Evolutionary conservation across 192 early-diverging fungal genomes (phyloP).

Genomic region (Coemansia asiatica): DNA sequence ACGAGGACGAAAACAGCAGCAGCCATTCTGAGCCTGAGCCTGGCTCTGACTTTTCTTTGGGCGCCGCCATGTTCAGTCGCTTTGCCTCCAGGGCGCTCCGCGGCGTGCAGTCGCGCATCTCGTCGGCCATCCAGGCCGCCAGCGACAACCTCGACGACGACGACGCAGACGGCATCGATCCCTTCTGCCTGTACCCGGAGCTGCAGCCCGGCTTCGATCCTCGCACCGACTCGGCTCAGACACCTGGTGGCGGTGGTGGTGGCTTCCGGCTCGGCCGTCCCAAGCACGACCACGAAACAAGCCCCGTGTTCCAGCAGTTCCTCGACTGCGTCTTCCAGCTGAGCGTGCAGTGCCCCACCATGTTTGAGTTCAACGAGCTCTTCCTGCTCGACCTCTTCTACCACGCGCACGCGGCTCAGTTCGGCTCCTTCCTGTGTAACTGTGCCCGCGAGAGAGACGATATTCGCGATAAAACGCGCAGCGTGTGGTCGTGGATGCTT

Average conservation of each 20-base stretch:
- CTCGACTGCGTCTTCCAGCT: slow-evolving; percentile 96
- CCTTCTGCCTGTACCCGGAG: slow-evolving; percentile 36
- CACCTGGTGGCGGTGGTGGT: slow-evolving; percentile 8
- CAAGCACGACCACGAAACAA: slow-evolving; percentile 74
- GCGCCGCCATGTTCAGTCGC: slow-evolving; percentile 47
- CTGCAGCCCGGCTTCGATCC: slow-evolving; percentile 39
- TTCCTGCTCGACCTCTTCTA: slow-evolving; percentile 80
- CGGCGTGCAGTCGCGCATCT: slow-evolving; percentile 47
- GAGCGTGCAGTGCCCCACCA: slow-evolving; percentile 79
- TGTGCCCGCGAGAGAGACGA: slow-evolving; percentile 72
- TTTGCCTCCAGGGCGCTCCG: slow-evolving; percentile 42
- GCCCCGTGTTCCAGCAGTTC: slow-evolving; percentile 97
- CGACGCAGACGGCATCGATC: slow-evolving; percentile 34
- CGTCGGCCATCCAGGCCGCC: slow-evolving; percentile 47
- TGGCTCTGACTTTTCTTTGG: too few relatives aligned
- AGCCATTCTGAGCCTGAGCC: neutral
- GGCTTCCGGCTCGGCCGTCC: slow-evolving; percentile 40
- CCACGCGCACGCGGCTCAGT: slow-evolving; percentile 88
- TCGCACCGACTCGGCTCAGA: neutral
- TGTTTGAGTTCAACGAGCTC: slow-evolving; percentile 91
- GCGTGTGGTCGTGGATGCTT: slow-evolving; percentile 80
- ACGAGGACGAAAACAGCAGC: slow-evolving; percentile 3
- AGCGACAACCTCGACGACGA: slow-evolving; percentile 48
- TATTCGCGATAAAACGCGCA: slow-evolving; percentile 52
- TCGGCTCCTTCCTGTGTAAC: slow-evolving; percentile 94